Evolutionary conservation across 805 yeast genomes (phyloP).

Genomic region (Hanseniaspora hatyaiensis): DNA sequence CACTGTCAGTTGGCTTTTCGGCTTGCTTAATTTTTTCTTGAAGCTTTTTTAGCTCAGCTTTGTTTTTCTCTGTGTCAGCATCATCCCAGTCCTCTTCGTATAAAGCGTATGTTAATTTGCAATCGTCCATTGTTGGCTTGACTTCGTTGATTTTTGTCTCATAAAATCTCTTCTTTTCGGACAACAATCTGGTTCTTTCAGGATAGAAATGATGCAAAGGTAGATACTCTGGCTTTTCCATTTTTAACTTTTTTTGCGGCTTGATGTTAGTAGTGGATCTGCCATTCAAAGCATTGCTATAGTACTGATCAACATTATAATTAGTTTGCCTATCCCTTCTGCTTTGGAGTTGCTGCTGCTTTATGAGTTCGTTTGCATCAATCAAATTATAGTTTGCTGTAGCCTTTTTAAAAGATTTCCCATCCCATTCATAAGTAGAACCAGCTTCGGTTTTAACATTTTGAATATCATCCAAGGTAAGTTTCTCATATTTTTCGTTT

Average conservation of each 20-base stretch:
- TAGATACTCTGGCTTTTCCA: slow-evolving; percentile 72
- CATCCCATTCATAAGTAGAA: slow-evolving; percentile 80
- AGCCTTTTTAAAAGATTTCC: slow-evolving; percentile 66
- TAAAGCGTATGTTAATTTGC: slow-evolving; percentile 28
- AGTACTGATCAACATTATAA: slow-evolving; percentile 78
- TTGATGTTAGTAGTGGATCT: slow-evolving; percentile 41
- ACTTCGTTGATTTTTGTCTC: slow-evolving; percentile 57
- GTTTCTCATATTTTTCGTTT: slow-evolving; percentile 49
- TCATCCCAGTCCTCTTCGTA: slow-evolving; percentile 28
- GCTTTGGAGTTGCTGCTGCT: slow-evolving; percentile 8
- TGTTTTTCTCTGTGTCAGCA: slow-evolving; percentile 35
- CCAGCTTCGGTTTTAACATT: slow-evolving; percentile 43
- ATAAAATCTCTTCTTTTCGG: slow-evolving; percentile 70
- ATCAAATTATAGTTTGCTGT: slow-evolving; percentile 37
- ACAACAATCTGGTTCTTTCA: slow-evolving; percentile 57
- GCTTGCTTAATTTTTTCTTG: slow-evolving; percentile 62
- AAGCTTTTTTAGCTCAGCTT: slow-evolving; percentile 43
- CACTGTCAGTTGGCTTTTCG: slow-evolving; percentile 73
- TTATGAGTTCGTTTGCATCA: slow-evolving; percentile 51
- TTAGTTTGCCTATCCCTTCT: slow-evolving; percentile 78
- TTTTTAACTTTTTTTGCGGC: slow-evolving; percentile 49
- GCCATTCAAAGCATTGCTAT: slow-evolving; percentile 64
- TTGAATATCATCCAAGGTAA: slow-evolving; percentile 68
- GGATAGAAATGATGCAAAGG: slow-evolving; percentile 90
- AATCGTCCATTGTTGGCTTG: slow-evolving; percentile 53